Base-by-base conservation (phyloP, 352 stramenopile species). In the Phytophthora quininea region DNA sequence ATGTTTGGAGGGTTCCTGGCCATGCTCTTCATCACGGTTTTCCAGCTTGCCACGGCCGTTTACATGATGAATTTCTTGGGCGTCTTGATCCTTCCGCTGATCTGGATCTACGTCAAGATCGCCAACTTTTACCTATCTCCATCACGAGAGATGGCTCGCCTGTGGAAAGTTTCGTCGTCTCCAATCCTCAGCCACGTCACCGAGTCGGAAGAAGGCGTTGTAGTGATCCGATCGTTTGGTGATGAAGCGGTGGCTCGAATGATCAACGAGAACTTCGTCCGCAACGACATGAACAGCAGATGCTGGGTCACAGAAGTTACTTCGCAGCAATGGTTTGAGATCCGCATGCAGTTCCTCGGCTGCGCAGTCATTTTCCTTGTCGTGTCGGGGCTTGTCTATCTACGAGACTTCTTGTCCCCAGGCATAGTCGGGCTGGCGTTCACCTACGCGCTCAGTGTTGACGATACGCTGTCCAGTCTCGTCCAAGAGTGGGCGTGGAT, bases 381-480 rank as follows among this genome's bases (percentile, higher is more conserved):
- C 0, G 74, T 85, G 1, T 82, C 76, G 3, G 55, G 69, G 1
- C 62, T 87, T 2, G 40, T 87, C 0, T 73, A 69, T 6, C 43
- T 84, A 0, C 72, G 62, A 14, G 43, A 63, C 2, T 66, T 49
- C 7, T 50, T 87, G 19, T 77, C 76, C 11, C 77, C 91, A 14
- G 89, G 90, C 10, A 37, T 98, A 9, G 78, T 91, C 10, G 95
- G 82, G 10, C 67, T 98, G 7, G 74, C 97, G 8, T 95, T 98
- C 64, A 90, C 86, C 9, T 98, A 96, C 73, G 83, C 80, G 4
- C 67, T 92, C 0, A 92, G 86, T 43, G 84, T 98, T 32, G 94
- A 91, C 33, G 82, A 83, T 12, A 86, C 77, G 9, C 64, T 98
- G 3, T 77, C 82, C 0, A 91, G 84, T 38, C 73, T 96, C 29